Evolutionary conservation across 2,329 filamentous ascomycete species (phyloP).

Genomic region (Exophiala sideris): DNA sequence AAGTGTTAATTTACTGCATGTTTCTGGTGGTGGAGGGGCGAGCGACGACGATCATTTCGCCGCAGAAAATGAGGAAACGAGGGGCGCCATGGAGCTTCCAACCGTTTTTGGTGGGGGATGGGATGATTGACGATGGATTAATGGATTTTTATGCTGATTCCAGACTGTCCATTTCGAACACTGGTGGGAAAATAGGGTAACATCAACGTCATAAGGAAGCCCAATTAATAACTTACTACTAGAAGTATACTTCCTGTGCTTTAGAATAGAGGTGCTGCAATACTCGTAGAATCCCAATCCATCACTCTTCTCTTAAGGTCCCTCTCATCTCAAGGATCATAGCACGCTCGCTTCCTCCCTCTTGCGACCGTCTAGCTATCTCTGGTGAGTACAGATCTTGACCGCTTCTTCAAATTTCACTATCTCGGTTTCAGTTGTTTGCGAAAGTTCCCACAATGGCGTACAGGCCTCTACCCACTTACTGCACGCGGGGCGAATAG

Average conservation of each 20-base stretch:
- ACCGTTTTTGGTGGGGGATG: neutral
- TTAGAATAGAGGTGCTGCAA: too few relatives aligned
- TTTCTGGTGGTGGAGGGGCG: neutral
- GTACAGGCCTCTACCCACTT: neutral
- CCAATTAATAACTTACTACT: too few relatives aligned
- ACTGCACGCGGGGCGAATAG: neutral
- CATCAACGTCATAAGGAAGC: too few relatives aligned
- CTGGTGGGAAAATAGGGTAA: neutral
- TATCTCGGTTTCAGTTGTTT: neutral
- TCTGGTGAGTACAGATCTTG: too few relatives aligned
- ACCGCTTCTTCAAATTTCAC: neutral
- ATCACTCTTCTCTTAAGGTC: too few relatives aligned
- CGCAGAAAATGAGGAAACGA: neutral
- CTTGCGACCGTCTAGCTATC: too few relatives aligned
- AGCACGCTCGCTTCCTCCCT: too few relatives aligned
- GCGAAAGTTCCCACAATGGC: too few relatives aligned
- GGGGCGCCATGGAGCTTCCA: neutral
- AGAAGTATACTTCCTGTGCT: too few relatives aligned
- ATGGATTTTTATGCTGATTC: neutral
- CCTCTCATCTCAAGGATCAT: too few relatives aligned
- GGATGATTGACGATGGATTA: neutral
- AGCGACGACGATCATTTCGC: neutral
- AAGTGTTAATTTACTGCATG: neutral
- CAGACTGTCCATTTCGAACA: neutral
- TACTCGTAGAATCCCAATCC: too few relatives aligned